phyloP scores from a whole-genome alignment of 176 grass and related monocot species.

The Aegilops longissima region DNA sequence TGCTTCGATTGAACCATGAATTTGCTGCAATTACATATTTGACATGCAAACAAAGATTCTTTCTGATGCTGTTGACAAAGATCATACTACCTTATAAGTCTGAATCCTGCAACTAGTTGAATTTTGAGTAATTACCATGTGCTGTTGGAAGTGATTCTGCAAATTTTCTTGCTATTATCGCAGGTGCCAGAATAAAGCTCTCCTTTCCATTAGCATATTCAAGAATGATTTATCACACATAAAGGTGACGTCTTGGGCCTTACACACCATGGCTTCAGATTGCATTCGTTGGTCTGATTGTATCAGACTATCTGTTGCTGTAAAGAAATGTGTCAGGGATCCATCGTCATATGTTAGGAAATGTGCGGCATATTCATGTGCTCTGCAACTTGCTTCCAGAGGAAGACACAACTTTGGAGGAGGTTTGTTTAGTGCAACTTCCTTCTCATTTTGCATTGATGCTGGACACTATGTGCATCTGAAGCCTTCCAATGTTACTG shows the following conservation, averaged over 20 bases:
- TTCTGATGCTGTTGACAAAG: too few relatives aligned
- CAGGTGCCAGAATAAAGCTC: conserved; percentile 66
- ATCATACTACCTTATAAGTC: too few relatives aligned
- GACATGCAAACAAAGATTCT: neutral
- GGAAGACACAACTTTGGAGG: too few relatives aligned
- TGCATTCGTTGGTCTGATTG: conserved; percentile 60
- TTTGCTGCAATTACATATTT: neutral
- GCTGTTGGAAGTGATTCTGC: neutral
- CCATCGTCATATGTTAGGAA: too few relatives aligned
- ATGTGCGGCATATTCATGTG: too few relatives aligned
- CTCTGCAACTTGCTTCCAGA: too few relatives aligned
- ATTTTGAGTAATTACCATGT: neutral
- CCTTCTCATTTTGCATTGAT: neutral
- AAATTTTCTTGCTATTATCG: neutral
- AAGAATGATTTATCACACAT: conserved; percentile 89
- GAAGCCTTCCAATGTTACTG: conserved; percentile 8
- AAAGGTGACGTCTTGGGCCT: conserved; percentile 78
- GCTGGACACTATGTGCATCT: too few relatives aligned
- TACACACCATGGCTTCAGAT: conserved; percentile 71
- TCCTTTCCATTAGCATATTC: conserved; percentile 73
- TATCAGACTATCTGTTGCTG: too few relatives aligned
- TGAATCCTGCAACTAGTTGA: too few relatives aligned
- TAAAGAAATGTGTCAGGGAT: too few relatives aligned
- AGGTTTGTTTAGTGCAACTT: neutral
- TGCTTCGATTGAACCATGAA: neutral